A percentile compares a stretch with the other conserved stretches of the same genome.
Conservation (phyloP, 176 grass and related monocot species). For the Aegilops bicornis region DNA sequence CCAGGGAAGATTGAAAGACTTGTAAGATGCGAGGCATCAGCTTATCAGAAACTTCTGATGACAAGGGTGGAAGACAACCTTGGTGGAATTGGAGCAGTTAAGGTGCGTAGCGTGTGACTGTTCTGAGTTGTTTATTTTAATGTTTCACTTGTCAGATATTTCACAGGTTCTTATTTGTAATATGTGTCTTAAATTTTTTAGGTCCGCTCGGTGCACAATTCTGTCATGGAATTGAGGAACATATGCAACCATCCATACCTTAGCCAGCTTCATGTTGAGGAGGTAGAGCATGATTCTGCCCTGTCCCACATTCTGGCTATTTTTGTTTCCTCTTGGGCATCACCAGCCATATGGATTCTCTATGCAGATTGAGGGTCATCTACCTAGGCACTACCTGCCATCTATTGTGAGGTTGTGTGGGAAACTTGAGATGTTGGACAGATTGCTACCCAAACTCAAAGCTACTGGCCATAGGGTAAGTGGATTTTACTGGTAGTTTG, state of each 20-base stretch:
- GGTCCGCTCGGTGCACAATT: conserved; percentile 90
- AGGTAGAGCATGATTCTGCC: conserved; percentile 51
- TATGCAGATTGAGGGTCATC: conserved; percentile 79
- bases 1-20: conserved; percentile 95
- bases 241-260: conserved; percentile 99
- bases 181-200: conserved; percentile 33
- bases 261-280: conserved; percentile 90
- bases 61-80: conserved; percentile 96
- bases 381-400: conserved; percentile 94
- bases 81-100: conserved; percentile 80
- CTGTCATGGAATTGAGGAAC: conserved; percentile 98
- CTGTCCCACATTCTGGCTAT: conserved; percentile 12
- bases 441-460: conserved; percentile 93
- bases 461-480: conserved; percentile 91
- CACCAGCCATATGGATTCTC: conserved; percentile 26
- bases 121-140: conserved; percentile 29
- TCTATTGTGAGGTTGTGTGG: conserved; percentile 87
- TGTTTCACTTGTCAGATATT: conserved; percentile 28
- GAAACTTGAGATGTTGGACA: conserved; percentile 98
- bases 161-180: conserved; percentile 19
- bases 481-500: not conserved
- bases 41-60: conserved; percentile 99
- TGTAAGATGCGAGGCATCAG: conserved; percentile 94
- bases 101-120: conserved; percentile 42
- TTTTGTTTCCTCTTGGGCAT: conserved; percentile 17